A percentile compares a stretch with the other conserved stretches of the same genome.
These are phyloP conservation scores for Colletotrichum orchidophilum DNA, from an alignment of 2,329 filamentous ascomycete genomes.

Conservation along the genomic window DNA sequence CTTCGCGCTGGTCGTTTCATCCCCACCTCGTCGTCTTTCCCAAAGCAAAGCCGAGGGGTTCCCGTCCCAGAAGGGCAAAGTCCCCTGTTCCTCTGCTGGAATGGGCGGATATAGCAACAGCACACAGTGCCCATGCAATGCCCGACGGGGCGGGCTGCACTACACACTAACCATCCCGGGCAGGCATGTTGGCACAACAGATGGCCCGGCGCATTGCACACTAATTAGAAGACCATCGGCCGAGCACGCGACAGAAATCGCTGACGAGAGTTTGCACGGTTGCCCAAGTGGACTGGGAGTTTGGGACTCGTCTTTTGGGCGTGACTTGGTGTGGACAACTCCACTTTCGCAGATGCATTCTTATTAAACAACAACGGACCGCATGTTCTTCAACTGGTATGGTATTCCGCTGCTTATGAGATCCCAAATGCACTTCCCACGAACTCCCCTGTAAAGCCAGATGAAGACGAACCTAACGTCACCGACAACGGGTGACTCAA, in stretches of 20 bases:
- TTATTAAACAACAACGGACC: conserved; percentile 1
- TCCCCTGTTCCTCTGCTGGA: conserved; percentile 23
- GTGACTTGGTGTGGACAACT: conserved; percentile 6
- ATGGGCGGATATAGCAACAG: not conserved
- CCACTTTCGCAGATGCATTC: conserved; percentile 18
- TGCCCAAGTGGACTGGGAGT: not conserved
- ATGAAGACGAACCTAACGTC: conserved; percentile 29
- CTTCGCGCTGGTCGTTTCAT: conserved; percentile 27
- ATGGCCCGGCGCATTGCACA: conserved; percentile 21
- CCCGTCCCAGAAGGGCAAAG: not conserved
- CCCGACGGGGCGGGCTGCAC: not conserved
- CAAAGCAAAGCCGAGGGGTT: conserved; percentile 3
- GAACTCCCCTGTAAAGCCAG: conserved; percentile 32
- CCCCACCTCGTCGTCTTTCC: conserved; percentile 12
- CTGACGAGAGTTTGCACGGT: conserved; percentile 13
- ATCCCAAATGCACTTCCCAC: conserved; percentile 27
- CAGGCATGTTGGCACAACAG: not conserved
- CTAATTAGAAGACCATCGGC: conserved; percentile 8
- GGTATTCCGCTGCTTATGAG: conserved; percentile 32
- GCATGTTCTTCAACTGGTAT: conserved; percentile 21
- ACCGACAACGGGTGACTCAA: not conserved
- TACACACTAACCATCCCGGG: not conserved
- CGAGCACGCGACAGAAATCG: conserved; percentile 15
- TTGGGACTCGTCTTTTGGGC: not conserved
- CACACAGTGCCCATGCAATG: not conserved